phyloP scores from a whole-genome alignment of 2,329 filamentous ascomycete genomes.

The Colletotrichum sp. region DNA sequence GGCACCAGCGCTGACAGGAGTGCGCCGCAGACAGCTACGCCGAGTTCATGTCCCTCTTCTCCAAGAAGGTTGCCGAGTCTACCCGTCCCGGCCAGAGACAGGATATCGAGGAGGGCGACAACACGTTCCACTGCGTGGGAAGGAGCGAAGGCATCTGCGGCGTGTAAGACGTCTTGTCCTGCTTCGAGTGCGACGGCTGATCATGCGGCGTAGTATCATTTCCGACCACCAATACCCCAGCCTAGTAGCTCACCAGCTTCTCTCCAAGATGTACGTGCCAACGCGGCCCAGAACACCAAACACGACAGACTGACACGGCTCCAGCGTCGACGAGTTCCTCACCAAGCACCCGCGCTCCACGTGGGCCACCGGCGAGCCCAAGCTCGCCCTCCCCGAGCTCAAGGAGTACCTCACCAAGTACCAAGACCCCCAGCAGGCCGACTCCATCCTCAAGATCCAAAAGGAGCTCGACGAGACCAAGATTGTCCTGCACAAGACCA shows the following conservation, averaged over 20 bases:
- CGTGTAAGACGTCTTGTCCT: conserved; percentile 42
- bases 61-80: conserved; percentile 85
- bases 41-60: conserved; percentile 81
- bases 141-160: conserved; percentile 76
- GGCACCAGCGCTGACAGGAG: neutral
- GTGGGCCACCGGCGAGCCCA: conserved; percentile 61
- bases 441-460: conserved; percentile 95
- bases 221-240: conserved; percentile 76
- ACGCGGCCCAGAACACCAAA: neutral
- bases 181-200: neutral
- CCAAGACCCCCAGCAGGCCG: conserved; percentile 86
- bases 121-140: conserved; percentile 80
- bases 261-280: conserved; percentile 63
- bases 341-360: conserved; percentile 72
- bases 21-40: conserved; percentile 8
- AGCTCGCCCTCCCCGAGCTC: conserved; percentile 71
- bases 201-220: conserved; percentile 56
- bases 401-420: conserved; percentile 77
- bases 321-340: conserved; percentile 80
- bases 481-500: conserved; percentile 96
- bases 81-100: conserved; percentile 82
- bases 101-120: conserved; percentile 83
- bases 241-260: conserved; percentile 83
- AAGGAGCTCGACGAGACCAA: conserved; percentile 97
- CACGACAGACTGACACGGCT: neutral